Conservation (phyloP, 441 rosid genomes). For the Syzygium syzygioides region DNA sequence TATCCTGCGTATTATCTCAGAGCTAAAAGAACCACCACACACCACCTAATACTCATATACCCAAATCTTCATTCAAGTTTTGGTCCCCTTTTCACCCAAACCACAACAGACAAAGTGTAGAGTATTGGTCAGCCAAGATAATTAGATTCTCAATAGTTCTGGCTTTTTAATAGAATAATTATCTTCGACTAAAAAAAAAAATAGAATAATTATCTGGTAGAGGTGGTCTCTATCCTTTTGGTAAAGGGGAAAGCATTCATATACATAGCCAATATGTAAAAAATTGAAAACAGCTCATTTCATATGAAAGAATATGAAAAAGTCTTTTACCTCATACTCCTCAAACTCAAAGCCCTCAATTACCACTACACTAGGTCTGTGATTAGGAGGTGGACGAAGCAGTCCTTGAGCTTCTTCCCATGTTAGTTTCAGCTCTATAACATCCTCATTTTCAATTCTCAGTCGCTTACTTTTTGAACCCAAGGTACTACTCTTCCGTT, state of each 20-base stretch:
- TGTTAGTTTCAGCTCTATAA: constrained; percentile 73
- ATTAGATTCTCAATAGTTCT: not conserved
- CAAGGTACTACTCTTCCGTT: constrained; percentile 67
- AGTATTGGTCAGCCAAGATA: not conserved
- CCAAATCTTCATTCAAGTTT: not conserved
- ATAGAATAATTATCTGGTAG: not conserved
- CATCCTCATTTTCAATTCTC: constrained; percentile 72
- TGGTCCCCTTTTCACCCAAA: constrained; percentile 1
- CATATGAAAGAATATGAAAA: not conserved
- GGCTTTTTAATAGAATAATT: not conserved
- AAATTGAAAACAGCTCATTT: not conserved
- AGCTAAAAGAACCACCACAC: not conserved
- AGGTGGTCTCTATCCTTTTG: not conserved
- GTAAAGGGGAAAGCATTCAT: not conserved
- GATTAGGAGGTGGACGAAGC: constrained; percentile 79
- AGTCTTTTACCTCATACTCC: constrained; percentile 71
- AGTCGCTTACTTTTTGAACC: constrained; percentile 81
- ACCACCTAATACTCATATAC: not conserved
- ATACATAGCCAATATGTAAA: not conserved
- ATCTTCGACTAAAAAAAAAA: no score
- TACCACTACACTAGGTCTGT: constrained; percentile 53
- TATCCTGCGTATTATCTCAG: not conserved
- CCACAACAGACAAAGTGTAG: not conserved
- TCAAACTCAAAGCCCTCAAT: constrained; percentile 94
- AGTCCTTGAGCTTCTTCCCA: constrained; percentile 97